A percentile compares a stretch with the other conserved stretches of the same genome.
These are phyloP conservation scores for Lentinula edodes DNA, from an alignment of 768 basidiomycete species.

Conservation along the genomic window DNA sequence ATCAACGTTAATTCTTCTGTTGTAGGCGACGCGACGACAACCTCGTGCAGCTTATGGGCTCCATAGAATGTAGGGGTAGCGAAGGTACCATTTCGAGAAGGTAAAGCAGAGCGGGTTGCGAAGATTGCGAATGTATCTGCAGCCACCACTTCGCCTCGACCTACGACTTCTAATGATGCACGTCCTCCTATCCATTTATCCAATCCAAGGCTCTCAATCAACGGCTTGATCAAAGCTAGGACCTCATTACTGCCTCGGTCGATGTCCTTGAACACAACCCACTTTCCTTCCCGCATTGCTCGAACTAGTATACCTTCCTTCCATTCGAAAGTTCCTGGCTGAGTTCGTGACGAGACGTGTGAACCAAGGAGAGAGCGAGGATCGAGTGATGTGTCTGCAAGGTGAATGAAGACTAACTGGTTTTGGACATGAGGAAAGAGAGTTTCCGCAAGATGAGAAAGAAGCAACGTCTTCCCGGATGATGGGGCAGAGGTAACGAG, in stretches of 20 bases:
- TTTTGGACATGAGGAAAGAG: slow-evolving; percentile 57
- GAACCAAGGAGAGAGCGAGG: slow-evolving; percentile 90
- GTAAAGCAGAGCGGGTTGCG: slow-evolving; percentile 71
- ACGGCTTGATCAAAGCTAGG: slow-evolving; percentile 78
- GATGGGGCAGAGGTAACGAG: slow-evolving; percentile 85
- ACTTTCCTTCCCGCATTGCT: slow-evolving; percentile 84
- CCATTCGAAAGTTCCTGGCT: slow-evolving; percentile 91
- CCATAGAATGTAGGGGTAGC: slow-evolving; percentile 73
- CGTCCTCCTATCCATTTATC: slow-evolving; percentile 74
- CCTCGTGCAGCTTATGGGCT: slow-evolving; percentile 76
- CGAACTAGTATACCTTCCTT: slow-evolving; percentile 90
- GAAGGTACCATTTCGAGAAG: slow-evolving; percentile 42
- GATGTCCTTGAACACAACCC: slow-evolving; percentile 91
- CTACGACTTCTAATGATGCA: slow-evolving; percentile 67
- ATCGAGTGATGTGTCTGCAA: slow-evolving; percentile 94
- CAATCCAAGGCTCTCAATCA: slow-evolving; percentile 66
- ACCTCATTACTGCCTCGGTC: slow-evolving; percentile 90
- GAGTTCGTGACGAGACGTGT: slow-evolving; percentile 80
- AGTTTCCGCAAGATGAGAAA: slow-evolving; percentile 67
- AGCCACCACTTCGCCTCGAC: slow-evolving; percentile 69
- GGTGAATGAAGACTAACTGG: slow-evolving; percentile 79
- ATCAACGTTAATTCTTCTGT: slow-evolving; percentile 66
- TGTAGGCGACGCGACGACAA: slow-evolving; percentile 57
- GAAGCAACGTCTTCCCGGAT: slow-evolving; percentile 78
- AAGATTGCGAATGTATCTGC: slow-evolving; percentile 81